Conservation (phyloP, 371 early-diverging fungal species). For the Nematocida sp. region DNA sequence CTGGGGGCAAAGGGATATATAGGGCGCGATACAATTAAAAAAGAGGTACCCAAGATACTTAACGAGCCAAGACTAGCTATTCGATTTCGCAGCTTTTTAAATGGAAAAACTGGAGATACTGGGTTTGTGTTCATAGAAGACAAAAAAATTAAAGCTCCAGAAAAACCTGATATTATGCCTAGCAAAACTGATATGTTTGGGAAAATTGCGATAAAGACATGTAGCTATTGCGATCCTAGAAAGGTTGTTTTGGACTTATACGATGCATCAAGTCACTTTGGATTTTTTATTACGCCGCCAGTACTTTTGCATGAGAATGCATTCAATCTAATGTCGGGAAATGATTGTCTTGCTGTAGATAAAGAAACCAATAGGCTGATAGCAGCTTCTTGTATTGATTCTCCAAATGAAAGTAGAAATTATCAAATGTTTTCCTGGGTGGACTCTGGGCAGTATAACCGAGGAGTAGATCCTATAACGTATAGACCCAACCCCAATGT, state of each 20-base stretch:
- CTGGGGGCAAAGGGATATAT: constrained; percentile 31
- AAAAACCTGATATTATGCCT: background rate
- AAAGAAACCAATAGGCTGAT: background rate
- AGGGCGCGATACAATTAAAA: background rate
- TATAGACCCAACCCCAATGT: constrained; percentile 39
- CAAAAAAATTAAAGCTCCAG: background rate
- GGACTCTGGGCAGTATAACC: constrained; percentile 10
- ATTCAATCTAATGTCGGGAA: constrained; percentile 14
- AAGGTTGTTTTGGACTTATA: constrained; percentile 10
- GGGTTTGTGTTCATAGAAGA: constrained; percentile 30
- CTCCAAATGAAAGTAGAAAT: background rate
- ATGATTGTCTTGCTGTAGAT: constrained; percentile 2
- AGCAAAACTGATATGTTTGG: background rate
- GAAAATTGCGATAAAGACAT: background rate
- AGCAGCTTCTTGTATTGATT: background rate
- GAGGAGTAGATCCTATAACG: constrained; percentile 32
- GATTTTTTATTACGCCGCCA: constrained; percentile 24
- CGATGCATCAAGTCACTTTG: background rate
- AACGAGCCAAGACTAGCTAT: background rate
- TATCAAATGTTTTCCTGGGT: constrained; percentile 51
- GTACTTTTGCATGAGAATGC: constrained; percentile 30
- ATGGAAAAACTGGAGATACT: background rate
- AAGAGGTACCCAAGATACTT: background rate
- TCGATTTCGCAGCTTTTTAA: background rate
- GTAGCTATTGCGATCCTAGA: background rate